phyloP scores from a whole-genome alignment of 2,329 filamentous ascomycete species.

The Fusarium torreyae region DNA sequence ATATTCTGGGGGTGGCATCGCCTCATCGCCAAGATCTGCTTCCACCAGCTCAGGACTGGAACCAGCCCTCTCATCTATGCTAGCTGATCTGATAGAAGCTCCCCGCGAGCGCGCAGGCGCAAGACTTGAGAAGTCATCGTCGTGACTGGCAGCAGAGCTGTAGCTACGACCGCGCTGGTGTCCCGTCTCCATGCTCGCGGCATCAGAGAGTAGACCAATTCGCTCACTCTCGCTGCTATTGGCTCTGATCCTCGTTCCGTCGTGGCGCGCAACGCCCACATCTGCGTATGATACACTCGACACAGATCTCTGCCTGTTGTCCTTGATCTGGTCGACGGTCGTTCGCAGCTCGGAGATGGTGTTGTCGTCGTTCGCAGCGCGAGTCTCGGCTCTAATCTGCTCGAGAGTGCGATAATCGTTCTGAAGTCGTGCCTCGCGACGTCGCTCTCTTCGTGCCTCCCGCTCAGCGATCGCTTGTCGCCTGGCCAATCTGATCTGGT shows the following conservation, averaged over 20 bases:
- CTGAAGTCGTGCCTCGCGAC: constrained; percentile 79
- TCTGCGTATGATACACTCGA: constrained; percentile 84
- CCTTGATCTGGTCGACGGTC: constrained; percentile 70
- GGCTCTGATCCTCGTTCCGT: constrained; percentile 81
- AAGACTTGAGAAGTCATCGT: constrained; percentile 62
- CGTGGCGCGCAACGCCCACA: constrained; percentile 81
- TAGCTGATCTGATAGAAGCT: constrained; percentile 61
- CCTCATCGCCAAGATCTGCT: constrained; percentile 63
- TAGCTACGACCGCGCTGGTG: constrained; percentile 55
- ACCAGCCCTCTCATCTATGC: constrained; percentile 58
- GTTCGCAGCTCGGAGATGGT: constrained; percentile 70
- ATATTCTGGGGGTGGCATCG: constrained; percentile 70
- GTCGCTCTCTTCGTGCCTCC: constrained; percentile 78
- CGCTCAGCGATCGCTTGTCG: constrained; percentile 82
- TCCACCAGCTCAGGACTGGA: constrained; percentile 69
- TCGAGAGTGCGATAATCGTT: constrained; percentile 80
- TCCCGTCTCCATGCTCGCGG: constrained; percentile 72
- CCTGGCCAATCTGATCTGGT: constrained; percentile 87
- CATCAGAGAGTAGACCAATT: constrained; percentile 78
- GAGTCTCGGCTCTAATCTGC: constrained; percentile 72
- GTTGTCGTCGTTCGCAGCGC: constrained; percentile 63
- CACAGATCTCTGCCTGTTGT: constrained; percentile 75
- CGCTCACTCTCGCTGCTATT: constrained; percentile 82
- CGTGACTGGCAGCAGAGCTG: constrained; percentile 71
- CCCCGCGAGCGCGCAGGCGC: constrained; percentile 57